Evolutionary conservation across 2,329 filamentous ascomycete genomes (phyloP).

Genomic region (Phyllachora maydis): DNA sequence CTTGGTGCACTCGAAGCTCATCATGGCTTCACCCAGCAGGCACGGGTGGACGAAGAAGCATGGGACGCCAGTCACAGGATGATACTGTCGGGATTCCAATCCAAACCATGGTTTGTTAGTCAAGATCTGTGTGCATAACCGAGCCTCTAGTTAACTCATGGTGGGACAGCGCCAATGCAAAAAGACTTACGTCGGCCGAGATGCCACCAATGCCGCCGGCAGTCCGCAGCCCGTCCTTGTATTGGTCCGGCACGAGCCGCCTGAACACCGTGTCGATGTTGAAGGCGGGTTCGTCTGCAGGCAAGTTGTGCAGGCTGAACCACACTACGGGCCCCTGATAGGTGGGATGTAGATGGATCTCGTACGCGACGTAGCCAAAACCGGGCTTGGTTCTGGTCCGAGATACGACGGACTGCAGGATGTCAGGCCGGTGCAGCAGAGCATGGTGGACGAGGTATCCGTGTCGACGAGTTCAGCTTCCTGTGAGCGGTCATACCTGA

Average conservation of each 20-base stretch:
- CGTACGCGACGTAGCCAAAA: constrained; percentile 39
- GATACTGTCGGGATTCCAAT: constrained; percentile 49
- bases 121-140: constrained; percentile 9
- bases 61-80: constrained; percentile 60
- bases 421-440: too few relatives aligned
- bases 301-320: constrained; percentile 44
- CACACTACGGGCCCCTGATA: constrained; percentile 60
- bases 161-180: constrained; percentile 9
- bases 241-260: constrained; percentile 45
- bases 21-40: constrained; percentile 65
- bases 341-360: constrained; percentile 54
- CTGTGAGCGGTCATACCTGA: constrained; percentile 15
- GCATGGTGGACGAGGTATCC: constrained; percentile 1
- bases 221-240: constrained; percentile 36
- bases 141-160: constrained; percentile 9
- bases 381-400: constrained; percentile 6
- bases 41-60: constrained; percentile 90
- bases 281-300: constrained; percentile 31
- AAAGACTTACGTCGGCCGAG: constrained; percentile 48
- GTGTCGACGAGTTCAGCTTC: not conserved
- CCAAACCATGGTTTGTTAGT: constrained; percentile 19
- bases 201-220: constrained; percentile 51
- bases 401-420: constrained; percentile 3
- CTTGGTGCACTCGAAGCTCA: constrained; percentile 35
- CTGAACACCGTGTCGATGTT: constrained; percentile 51